These are phyloP conservation scores for Komagataella pseudopastoris DNA, from an alignment of 805 yeast genomes.

Conservation along the genomic window DNA sequence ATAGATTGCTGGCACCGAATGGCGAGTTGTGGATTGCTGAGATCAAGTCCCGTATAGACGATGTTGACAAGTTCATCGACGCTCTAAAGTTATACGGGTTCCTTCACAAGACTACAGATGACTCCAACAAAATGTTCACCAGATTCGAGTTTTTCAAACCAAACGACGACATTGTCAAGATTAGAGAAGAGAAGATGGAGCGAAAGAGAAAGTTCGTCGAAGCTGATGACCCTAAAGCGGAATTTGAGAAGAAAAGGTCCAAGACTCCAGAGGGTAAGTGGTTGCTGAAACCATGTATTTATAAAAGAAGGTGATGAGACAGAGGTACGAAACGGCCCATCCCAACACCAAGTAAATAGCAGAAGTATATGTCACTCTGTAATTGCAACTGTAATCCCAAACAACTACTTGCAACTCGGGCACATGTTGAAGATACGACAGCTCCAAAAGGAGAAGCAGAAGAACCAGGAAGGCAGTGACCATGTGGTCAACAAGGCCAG, in stretches of 20 bases:
- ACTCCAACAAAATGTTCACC: constrained; percentile 83
- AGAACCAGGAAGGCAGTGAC: neutral
- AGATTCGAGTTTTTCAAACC: constrained; percentile 92
- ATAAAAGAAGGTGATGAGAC: constrained; percentile 65
- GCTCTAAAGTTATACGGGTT: constrained; percentile 71
- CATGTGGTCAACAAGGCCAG: constrained; percentile 4
- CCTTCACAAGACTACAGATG: constrained; percentile 79
- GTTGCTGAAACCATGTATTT: constrained; percentile 92
- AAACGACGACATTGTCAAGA: constrained; percentile 49
- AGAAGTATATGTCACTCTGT: too few species aligned
- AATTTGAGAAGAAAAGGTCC: constrained; percentile 39
- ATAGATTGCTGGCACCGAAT: constrained; percentile 72
- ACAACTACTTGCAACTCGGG: neutral
- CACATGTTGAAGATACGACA: constrained; percentile 15
- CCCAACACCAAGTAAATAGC: neutral
- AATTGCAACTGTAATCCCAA: too few species aligned
- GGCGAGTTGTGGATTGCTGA: constrained; percentile 98
- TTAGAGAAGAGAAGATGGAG: constrained; percentile 46
- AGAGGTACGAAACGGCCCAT: neutral
- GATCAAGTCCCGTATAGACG: constrained; percentile 82
- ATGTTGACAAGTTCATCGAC: constrained; percentile 63
- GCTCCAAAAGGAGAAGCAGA: constrained; percentile 14
- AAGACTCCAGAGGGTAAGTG: constrained; percentile 66
- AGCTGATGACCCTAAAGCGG: constrained; percentile 47
- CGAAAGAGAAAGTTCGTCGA: constrained; percentile 60